Percentiles rank a stretch among this genome's conserved stretches.
Evolutionary conservation across 1,284 basidiomycete species (phyloP).

Genomic region (Microstroma glucosiphilum): DNA sequence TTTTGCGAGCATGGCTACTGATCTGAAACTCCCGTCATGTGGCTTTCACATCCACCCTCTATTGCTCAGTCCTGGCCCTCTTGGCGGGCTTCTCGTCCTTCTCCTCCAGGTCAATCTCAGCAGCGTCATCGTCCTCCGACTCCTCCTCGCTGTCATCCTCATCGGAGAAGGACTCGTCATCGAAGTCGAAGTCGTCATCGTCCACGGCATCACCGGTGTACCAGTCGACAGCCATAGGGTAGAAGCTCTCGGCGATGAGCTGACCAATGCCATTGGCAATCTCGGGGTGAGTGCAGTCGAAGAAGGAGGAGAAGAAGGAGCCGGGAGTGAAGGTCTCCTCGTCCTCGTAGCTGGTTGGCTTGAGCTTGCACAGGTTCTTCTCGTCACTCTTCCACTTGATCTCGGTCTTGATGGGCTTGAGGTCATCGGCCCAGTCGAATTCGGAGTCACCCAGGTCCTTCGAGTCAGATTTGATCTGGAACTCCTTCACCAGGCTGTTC

Average conservation of each 20-base stretch:
- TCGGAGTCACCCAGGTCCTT: slow-evolving; percentile 26
- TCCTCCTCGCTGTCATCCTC: slow-evolving; percentile 37
- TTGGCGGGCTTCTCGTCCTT: slow-evolving; percentile 36
- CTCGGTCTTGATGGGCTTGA: slow-evolving; percentile 51
- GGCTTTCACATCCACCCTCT: not conserved
- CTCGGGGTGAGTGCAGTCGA: slow-evolving; percentile 52
- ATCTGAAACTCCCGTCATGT: no score
- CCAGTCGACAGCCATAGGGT: slow-evolving; percentile 42
- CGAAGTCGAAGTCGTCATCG: slow-evolving; percentile 1
- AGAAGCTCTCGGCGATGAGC: slow-evolving; percentile 43
- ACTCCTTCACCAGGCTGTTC: slow-evolving; percentile 35
- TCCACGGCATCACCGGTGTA: slow-evolving; percentile 28
- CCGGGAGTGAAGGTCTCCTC: slow-evolving; percentile 61
- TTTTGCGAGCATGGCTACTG: no score
- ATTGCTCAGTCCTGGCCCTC: slow-evolving; percentile 34
- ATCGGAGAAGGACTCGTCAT: slow-evolving; percentile 19
- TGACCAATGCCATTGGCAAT: slow-evolving; percentile 40
- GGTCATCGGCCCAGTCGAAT: slow-evolving; percentile 44
- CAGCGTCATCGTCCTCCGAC: slow-evolving; percentile 36
- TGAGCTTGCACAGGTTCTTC: slow-evolving; percentile 64
- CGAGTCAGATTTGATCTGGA: slow-evolving; percentile 33
- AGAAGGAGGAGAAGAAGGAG: slow-evolving; percentile 83
- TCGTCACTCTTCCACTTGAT: slow-evolving; percentile 76
- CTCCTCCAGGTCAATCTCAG: slow-evolving; percentile 45
- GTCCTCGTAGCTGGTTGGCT: slow-evolving; percentile 59